phyloP scores from a whole-genome alignment of 805 yeast genomes.

The Wickerhamiella azymoides region DNA sequence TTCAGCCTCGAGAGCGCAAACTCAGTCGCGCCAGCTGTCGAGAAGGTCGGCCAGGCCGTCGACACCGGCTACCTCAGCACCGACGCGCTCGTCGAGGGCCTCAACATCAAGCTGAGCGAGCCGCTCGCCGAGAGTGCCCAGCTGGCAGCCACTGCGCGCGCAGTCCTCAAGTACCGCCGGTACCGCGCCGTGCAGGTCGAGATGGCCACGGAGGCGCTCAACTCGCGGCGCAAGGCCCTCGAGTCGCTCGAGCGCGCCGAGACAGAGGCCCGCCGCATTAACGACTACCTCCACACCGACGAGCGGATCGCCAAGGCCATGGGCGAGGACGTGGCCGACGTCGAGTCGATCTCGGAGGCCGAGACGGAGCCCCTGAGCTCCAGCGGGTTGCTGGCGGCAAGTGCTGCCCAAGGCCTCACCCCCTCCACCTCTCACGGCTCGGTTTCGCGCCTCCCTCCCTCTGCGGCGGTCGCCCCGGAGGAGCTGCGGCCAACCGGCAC shows the following conservation, averaged over 20 bases:
- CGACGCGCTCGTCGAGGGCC: conserved; percentile 36
- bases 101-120: conserved; percentile 49
- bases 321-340: conserved; percentile 2
- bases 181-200: conserved; percentile 42
- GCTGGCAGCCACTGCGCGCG: conserved; percentile 41
- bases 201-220: conserved; percentile 29
- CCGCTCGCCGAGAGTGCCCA: conserved; percentile 63
- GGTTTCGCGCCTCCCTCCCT: too few species aligned
- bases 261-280: conserved; percentile 32
- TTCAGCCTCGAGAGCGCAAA: conserved; percentile 38
- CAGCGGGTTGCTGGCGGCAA: not conserved
- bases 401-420: not conserved
- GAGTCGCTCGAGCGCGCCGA: conserved; percentile 31
- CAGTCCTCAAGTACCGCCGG: conserved; percentile 47
- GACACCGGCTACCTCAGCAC: conserved; percentile 47
- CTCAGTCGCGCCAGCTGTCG: conserved; percentile 42
- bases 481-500: conserved; percentile 1
- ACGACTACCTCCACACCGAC: conserved; percentile 22
- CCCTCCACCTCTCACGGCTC: too few species aligned
- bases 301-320: conserved; percentile 18
- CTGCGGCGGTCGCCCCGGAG: too few species aligned
- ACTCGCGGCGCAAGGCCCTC: conserved; percentile 24
- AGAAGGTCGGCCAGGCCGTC: conserved; percentile 72
- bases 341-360: conserved; percentile 3
- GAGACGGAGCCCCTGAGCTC: not conserved